These are phyloP conservation scores for Phytophthora megakarya DNA, from an alignment of 352 stramenopile species.

Conservation along the genomic window DNA sequence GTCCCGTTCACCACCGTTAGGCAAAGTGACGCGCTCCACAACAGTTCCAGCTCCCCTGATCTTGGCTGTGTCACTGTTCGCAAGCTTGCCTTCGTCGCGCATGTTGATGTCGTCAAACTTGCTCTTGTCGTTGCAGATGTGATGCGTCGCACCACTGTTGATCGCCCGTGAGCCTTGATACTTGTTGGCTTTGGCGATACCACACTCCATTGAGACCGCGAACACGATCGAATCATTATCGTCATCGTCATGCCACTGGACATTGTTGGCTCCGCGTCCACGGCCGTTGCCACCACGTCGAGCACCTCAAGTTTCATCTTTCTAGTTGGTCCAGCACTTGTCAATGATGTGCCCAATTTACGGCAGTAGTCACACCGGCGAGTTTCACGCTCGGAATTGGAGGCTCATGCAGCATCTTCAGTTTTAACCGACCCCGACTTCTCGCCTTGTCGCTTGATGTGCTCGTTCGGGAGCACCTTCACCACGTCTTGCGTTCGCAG, in stretches of 20 bases:
- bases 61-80: too few species aligned
- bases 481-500: slow-evolving; percentile 15
- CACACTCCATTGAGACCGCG: slow-evolving; percentile 20
- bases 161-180: slow-evolving; percentile 8
- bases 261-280: slow-evolving; percentile 14
- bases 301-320: slow-evolving; percentile 8
- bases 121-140: slow-evolving; percentile 9
- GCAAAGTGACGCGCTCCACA: slow-evolving; percentile 1
- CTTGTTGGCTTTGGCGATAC: slow-evolving; percentile 9
- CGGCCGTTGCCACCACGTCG: slow-evolving; percentile 9
- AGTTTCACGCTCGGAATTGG: slow-evolving; percentile 16
- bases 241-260: slow-evolving; percentile 1
- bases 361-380: slow-evolving; percentile 14
- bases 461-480: slow-evolving; percentile 29
- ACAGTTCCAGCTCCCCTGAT: background rate
- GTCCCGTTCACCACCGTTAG: slow-evolving; percentile 5
- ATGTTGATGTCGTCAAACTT: too few species aligned
- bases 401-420: slow-evolving; percentile 15
- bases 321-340: slow-evolving; percentile 32
- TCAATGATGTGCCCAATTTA: slow-evolving; percentile 23
- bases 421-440: slow-evolving; percentile 16
- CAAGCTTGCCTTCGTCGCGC: too few species aligned
- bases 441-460: slow-evolving; percentile 20
- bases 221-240: slow-evolving; percentile 16
- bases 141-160: slow-evolving; percentile 24